Evolutionary conservation across 805 yeast genomes (phyloP).

Genomic region (Ogataea sp.): DNA sequence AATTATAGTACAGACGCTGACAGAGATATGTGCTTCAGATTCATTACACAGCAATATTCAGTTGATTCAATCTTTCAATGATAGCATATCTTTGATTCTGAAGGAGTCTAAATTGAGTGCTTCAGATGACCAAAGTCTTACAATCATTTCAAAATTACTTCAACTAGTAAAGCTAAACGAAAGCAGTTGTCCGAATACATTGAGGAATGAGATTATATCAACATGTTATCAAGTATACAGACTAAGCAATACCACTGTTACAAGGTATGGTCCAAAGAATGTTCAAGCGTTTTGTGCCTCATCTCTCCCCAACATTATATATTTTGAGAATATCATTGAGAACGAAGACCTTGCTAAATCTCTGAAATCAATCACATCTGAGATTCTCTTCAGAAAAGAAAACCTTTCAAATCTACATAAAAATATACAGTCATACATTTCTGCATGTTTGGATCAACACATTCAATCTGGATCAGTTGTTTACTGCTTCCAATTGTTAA

Average conservation of each 20-base stretch:
- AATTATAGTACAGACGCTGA: constrained; percentile 19
- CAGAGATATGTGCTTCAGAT: constrained; percentile 8
- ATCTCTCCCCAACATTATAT: constrained; percentile 16
- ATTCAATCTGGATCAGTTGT: constrained; percentile 13
- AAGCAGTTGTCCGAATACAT: too few species aligned
- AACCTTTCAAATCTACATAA: constrained; percentile 14
- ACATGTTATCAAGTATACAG: constrained; percentile 9
- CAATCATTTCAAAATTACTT: constrained; percentile 7
- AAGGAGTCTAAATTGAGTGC: constrained; percentile 9
- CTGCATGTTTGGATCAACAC: background rate
- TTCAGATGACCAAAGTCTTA: constrained; percentile 20
- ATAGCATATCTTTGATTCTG: constrained; percentile 9
- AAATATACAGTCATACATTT: constrained; percentile 9
- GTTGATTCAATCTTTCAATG: constrained; percentile 13
- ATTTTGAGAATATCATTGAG: constrained; percentile 1
- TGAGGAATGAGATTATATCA: background rate
- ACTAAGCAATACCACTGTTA: constrained; percentile 15
- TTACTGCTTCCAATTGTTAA: constrained; percentile 21
- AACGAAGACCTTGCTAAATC: background rate
- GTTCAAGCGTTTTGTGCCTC: constrained; percentile 16
- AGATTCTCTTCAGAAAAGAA: constrained; percentile 21
- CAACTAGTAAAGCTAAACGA: background rate
- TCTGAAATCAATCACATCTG: constrained; percentile 15
- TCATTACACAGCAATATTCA: constrained; percentile 13
- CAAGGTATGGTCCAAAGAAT: constrained; percentile 18